A percentile compares a stretch with the other conserved stretches of the same genome.
Evolutionary conservation across 1,139 yeast genomes (phyloP).

Genomic region (Hansenula anomala): DNA sequence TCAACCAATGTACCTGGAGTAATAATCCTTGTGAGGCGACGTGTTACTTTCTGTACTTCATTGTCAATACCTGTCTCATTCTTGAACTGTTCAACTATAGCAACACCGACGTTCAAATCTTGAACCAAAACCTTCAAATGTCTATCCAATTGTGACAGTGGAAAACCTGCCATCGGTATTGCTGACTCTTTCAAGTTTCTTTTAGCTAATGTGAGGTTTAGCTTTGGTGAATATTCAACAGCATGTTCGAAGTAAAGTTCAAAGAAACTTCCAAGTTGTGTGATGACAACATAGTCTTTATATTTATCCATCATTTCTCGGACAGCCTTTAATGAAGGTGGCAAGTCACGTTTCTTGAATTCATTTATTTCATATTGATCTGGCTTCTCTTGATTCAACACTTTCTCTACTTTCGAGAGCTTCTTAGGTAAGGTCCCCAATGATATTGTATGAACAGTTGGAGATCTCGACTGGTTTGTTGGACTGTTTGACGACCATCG

Average conservation of each 20-base stretch:
- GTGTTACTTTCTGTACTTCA: conserved; percentile 40
- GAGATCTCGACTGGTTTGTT: too few relatives aligned
- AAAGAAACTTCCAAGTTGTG: conserved; percentile 87
- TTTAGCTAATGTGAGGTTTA: conserved; percentile 57
- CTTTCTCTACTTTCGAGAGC: background rate
- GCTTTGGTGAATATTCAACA: conserved; percentile 56
- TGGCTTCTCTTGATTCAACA: background rate
- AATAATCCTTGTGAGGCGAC: conserved; percentile 75
- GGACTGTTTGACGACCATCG: background rate
- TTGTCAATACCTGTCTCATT: conserved; percentile 18
- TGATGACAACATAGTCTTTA: conserved; percentile 69
- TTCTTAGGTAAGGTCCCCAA: background rate
- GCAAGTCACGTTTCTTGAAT: conserved; percentile 5
- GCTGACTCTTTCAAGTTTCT: conserved; percentile 38
- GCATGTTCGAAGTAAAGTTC: conserved; percentile 89
- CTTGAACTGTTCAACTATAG: conserved; percentile 66
- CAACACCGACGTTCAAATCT: conserved; percentile 64
- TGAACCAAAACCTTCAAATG: conserved; percentile 70
- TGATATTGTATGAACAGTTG: background rate
- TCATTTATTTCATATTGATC: background rate
- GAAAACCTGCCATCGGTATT: conserved; percentile 90
- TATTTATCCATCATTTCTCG: conserved; percentile 42
- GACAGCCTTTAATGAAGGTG: conserved; percentile 22
- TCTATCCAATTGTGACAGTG: conserved; percentile 61
- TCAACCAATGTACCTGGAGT: conserved; percentile 94